A percentile compares a stretch with the other conserved stretches of the same genome.
These are phyloP conservation scores for Mycena maculata DNA, from an alignment of 768 basidiomycete genomes.

Conservation along the genomic window DNA sequence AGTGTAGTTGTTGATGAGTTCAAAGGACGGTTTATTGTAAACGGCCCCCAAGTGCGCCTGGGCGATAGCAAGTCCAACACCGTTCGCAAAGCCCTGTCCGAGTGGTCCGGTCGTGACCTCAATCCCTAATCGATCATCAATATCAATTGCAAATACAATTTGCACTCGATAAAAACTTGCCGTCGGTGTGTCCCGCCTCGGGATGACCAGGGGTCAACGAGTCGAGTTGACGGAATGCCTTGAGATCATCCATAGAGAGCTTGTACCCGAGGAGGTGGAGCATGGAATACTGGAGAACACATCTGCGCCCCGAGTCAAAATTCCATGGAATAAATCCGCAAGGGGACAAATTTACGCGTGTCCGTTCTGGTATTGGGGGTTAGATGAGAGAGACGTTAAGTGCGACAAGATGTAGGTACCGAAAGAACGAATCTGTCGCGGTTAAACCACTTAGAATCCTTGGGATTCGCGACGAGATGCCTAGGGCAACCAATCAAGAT, in stretches of 20 bases:
- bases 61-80: slow-evolving; percentile 93
- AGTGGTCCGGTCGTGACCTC: slow-evolving; percentile 97
- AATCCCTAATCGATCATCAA: slow-evolving; percentile 53
- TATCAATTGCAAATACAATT: not conserved
- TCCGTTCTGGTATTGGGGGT: slow-evolving; percentile 50
- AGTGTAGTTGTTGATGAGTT: slow-evolving; percentile 87
- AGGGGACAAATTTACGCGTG: slow-evolving; percentile 71
- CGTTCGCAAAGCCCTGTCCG: slow-evolving; percentile 94
- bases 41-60: slow-evolving; percentile 91
- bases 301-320: slow-evolving; percentile 57
- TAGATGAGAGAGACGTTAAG: slow-evolving; percentile 13
- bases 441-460: slow-evolving; percentile 93
- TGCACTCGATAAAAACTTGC: slow-evolving; percentile 31
- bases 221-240: slow-evolving; percentile 82
- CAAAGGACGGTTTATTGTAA: slow-evolving; percentile 88
- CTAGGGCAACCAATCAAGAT: slow-evolving; percentile 48
- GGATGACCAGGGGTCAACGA: slow-evolving; percentile 82
- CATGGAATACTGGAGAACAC: slow-evolving; percentile 92
- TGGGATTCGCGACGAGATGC: slow-evolving; percentile 90
- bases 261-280: slow-evolving; percentile 95
- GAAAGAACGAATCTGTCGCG: slow-evolving; percentile 97
- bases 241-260: slow-evolving; percentile 91
- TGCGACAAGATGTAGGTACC: slow-evolving; percentile 60
- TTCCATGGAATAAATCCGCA: slow-evolving; percentile 8
- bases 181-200: slow-evolving; percentile 71